phyloP scores from a whole-genome alignment of 306 rosid species.

The Abrus precatorius region DNA sequence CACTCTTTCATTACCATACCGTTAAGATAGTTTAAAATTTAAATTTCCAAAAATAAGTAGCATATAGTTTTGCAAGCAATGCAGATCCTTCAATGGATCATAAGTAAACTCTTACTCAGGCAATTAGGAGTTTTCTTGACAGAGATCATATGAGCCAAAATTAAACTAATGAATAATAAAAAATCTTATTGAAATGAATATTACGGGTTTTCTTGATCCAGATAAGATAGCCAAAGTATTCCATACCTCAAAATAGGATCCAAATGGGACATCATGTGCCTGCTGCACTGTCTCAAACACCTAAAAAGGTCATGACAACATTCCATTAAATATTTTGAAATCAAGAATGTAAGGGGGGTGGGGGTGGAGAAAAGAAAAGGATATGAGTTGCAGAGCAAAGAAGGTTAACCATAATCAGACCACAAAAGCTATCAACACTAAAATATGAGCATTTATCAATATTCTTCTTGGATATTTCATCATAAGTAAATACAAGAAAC shows the following conservation, averaged over 20 bases:
- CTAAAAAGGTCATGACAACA: constrained; percentile 56
- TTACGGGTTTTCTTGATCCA: neutral
- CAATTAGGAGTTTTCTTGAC: constrained; percentile 24
- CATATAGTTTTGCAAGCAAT: constrained; percentile 10
- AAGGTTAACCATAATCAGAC: neutral
- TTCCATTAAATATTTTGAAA: constrained; percentile 14
- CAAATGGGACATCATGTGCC: constrained; percentile 99
- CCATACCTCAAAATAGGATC: constrained; percentile 90
- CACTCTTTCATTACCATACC: constrained; percentile 10
- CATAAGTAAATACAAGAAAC: constrained; percentile 39
- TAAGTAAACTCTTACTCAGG: constrained; percentile 1
- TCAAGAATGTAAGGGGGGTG: neutral
- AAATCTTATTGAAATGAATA: constrained; percentile 14
- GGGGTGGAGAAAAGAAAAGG: neutral
- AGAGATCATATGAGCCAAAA: constrained; percentile 1
- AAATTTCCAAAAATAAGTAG: constrained; percentile 15
- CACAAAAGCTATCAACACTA: neutral
- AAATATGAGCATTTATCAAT: constrained; percentile 20
- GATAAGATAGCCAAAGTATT: constrained; percentile 32
- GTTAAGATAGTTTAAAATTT: constrained; percentile 17
- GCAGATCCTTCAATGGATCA: constrained; percentile 37
- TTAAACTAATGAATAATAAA: constrained; percentile 22
- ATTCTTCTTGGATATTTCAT: constrained; percentile 5
- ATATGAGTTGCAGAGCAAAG: constrained; percentile 4
- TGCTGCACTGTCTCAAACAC: constrained; percentile 96